Percentiles rank a stretch among this genome's conserved stretches.
phyloP scores from a whole-genome alignment of 805 yeast species.

The Lipomyces orientalis region DNA sequence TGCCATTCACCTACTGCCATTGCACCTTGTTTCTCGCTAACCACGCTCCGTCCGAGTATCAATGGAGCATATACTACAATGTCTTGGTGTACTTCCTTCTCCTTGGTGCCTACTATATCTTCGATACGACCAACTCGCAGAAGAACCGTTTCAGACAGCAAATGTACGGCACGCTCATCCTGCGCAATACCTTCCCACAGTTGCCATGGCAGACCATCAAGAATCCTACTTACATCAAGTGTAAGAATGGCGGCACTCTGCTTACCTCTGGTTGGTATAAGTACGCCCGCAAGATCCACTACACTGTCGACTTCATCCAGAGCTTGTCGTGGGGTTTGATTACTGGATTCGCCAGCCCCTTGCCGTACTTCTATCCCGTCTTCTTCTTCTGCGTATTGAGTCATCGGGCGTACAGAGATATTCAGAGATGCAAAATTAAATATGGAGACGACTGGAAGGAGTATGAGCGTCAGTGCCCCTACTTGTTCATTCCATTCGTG shows the following conservation, averaged over 20 bases:
- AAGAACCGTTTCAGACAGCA: conserved; percentile 83
- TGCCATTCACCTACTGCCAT: conserved; percentile 97
- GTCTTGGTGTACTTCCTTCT: conserved; percentile 60
- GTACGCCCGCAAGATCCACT: conserved; percentile 91
- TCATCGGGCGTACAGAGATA: conserved; percentile 90
- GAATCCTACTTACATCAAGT: conserved; percentile 82
- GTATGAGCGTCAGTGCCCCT: conserved; percentile 87
- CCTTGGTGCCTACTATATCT: conserved; percentile 81
- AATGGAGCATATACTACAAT: conserved; percentile 70
- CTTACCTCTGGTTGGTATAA: conserved; percentile 94
- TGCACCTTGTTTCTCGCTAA: conserved; percentile 81
- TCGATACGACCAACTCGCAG: conserved; percentile 94
- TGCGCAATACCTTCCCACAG: conserved; percentile 91
- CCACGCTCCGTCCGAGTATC: conserved; percentile 84
- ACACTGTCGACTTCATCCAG: conserved; percentile 92
- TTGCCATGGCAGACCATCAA: conserved; percentile 82
- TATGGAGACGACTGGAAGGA: conserved; percentile 94
- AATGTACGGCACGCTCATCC: conserved; percentile 74
- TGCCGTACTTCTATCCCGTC: conserved; percentile 95
- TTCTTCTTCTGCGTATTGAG: conserved; percentile 86
- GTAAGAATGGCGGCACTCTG: conserved; percentile 82
- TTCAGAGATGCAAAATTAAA: conserved; percentile 79
- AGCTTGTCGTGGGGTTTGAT: conserved; percentile 88
- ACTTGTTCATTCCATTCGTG: conserved; percentile 75
- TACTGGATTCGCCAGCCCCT: conserved; percentile 84